Conservation (phyloP, 192 early-diverging fungal genomes). For the Dispira parvispora region DNA sequence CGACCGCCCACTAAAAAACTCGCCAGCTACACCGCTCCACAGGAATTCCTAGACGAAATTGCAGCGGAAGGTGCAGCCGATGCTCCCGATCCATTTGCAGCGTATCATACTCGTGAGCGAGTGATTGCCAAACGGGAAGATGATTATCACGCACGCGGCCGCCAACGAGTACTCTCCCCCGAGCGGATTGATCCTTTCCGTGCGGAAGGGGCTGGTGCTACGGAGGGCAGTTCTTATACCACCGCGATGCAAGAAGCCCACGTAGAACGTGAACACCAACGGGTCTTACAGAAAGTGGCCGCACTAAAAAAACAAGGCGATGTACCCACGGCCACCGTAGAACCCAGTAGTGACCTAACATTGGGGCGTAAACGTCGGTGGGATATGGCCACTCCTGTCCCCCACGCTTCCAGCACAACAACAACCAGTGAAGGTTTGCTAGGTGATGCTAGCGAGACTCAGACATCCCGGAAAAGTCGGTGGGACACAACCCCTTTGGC, state of each 20-base stretch:
- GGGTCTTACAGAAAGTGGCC: constrained; percentile 47
- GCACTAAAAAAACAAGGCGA: constrained; percentile 54
- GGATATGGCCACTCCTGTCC: constrained; percentile 46
- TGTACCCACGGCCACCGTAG: constrained; percentile 16
- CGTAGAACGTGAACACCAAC: constrained; percentile 65
- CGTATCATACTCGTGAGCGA: constrained; percentile 27
- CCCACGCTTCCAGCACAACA: constrained; percentile 35
- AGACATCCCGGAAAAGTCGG: constrained; percentile 25
- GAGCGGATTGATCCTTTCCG: constrained; percentile 63
- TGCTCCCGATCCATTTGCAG: constrained; percentile 46
- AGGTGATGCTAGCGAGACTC: no score
- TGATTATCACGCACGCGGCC: constrained; percentile 73
- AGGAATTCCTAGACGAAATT: constrained; percentile 56
- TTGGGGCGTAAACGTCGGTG: constrained; percentile 57
- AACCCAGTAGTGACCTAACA: constrained; percentile 14
- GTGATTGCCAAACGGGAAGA: constrained; percentile 70
- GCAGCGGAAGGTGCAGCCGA: constrained; percentile 28
- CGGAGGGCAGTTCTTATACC: constrained; percentile 43
- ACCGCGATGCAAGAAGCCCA: constrained; percentile 78
- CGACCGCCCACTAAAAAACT: constrained; percentile 33
- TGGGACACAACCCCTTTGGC: constrained; percentile 69
- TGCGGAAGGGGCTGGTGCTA: constrained; percentile 14
- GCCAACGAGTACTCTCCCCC: constrained; percentile 64
- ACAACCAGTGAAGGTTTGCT: no score
- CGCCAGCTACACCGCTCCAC: constrained; percentile 63